phyloP scores from a whole-genome alignment of 371 early-diverging fungal genomes.

The Phascolomyces articulosus region DNA sequence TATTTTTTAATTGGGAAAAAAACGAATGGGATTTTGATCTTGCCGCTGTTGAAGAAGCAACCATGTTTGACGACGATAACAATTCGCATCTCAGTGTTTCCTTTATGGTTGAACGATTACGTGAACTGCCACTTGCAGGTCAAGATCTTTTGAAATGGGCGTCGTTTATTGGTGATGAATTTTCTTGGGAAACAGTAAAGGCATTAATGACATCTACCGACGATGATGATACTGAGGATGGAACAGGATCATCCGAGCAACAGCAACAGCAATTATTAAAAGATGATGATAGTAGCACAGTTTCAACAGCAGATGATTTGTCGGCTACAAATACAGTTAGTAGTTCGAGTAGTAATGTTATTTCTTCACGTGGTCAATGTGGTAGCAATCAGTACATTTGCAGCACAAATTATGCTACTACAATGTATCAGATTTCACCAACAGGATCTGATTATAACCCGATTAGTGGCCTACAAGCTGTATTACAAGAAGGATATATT shows the following conservation, averaged over 20 bases:
- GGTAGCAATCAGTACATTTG: background rate
- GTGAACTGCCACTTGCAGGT: constrained; percentile 39
- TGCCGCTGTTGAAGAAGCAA: constrained; percentile 26
- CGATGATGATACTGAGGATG: no score
- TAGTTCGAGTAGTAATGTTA: no score
- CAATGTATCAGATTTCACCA: no score
- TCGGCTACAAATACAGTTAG: no score
- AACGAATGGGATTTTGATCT: constrained; percentile 48
- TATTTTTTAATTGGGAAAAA: constrained; percentile 50
- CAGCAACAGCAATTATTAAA: no score
- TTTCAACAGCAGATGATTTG: no score
- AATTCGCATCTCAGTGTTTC: constrained; percentile 29
- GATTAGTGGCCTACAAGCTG: constrained; percentile 46
- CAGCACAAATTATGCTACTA: no score
- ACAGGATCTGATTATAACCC: no score
- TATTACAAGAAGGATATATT: constrained; percentile 49
- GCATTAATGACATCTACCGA: constrained; percentile 25
- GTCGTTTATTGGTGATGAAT: constrained; percentile 46
- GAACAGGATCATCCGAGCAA: no score
- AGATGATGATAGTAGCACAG: no score
- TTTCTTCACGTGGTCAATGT: no score
- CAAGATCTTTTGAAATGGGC: constrained; percentile 44
- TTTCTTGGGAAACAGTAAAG: constrained; percentile 45
- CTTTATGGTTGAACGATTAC: constrained; percentile 32
- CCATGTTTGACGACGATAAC: constrained; percentile 16